Percentiles rank a stretch among this genome's conserved stretches.
Conservation (phyloP, 148 eudicot species). For the Rhododendron henanense region DNA sequence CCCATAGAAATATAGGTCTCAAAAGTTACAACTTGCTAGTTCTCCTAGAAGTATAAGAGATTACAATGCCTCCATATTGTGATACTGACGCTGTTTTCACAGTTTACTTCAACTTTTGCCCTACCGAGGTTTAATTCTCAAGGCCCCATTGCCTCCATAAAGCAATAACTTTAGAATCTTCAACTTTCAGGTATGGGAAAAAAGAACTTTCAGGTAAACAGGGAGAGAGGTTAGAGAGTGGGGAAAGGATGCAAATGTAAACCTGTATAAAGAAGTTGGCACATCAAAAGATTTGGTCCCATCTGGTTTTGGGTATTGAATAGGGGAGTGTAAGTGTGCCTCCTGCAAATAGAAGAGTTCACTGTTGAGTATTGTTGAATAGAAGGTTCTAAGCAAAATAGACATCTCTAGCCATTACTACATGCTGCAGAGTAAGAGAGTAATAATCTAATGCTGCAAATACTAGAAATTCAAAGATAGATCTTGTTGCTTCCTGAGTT, state of each 20-base stretch:
- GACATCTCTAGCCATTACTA: background rate
- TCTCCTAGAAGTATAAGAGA: background rate
- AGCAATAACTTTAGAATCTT: background rate
- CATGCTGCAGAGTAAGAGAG: background rate
- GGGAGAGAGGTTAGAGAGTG: background rate
- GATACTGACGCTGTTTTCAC: background rate
- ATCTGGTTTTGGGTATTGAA: slow-evolving; percentile 83
- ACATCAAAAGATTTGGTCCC: slow-evolving; percentile 83
- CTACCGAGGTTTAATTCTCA: background rate
- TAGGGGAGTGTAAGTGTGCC: slow-evolving; percentile 65
- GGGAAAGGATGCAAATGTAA: background rate
- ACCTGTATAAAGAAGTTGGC: slow-evolving; percentile 91
- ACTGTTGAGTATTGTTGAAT: background rate
- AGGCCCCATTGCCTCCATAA: background rate
- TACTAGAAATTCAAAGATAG: background rate
- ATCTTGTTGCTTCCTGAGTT: background rate
- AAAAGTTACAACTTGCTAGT: background rate
- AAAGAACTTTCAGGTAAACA: background rate
- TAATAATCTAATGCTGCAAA: background rate
- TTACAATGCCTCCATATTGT: background rate
- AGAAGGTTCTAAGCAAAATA: background rate
- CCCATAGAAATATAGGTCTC: background rate
- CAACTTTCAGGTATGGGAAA: background rate
- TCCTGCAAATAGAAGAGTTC: slow-evolving; percentile 40
- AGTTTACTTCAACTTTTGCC: background rate